phyloP scores from a whole-genome alignment of 1,284 basidiomycete species.

The Trichosporon ovoides region DNA sequence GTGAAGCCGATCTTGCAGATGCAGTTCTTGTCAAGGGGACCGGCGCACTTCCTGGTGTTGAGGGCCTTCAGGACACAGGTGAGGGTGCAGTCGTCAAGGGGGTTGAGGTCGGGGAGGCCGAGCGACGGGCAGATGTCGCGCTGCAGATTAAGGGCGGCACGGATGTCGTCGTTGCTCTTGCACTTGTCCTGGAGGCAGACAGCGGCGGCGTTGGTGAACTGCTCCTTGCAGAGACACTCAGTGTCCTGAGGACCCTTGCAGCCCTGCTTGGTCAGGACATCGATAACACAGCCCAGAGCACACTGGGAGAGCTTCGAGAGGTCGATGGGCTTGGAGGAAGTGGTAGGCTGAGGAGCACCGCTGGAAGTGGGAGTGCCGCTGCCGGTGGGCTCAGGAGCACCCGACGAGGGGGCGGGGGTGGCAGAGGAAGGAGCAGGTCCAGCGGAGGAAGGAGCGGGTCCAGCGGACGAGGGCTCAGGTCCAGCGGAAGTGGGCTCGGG shows the following conservation, averaged over 20 bases:
- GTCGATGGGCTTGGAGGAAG: neutral
- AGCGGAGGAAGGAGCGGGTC: neutral
- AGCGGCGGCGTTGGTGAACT: neutral
- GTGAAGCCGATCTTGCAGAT: constrained; percentile 6
- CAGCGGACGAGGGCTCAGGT: neutral
- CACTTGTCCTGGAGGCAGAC: neutral
- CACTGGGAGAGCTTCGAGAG: constrained; percentile 9
- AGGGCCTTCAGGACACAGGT: constrained; percentile 3
- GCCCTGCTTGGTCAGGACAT: neutral
- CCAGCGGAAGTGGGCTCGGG: neutral
- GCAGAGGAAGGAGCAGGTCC: neutral
- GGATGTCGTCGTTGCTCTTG: neutral
- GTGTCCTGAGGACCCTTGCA: constrained; percentile 7
- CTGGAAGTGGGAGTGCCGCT: neutral
- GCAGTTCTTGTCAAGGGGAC: constrained; percentile 13
- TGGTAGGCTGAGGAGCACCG: neutral
- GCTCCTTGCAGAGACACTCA: neutral
- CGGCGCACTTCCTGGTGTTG: neutral
- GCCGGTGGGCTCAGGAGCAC: no score
- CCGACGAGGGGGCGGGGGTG: neutral
- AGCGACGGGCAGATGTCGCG: neutral
- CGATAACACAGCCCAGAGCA: constrained; percentile 1
- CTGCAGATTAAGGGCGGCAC: constrained; percentile 3
- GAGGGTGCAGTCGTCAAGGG: neutral
- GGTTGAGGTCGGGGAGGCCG: constrained; percentile 5